Percentiles rank a stretch among this genome's conserved stretches.
These are phyloP conservation scores for Beverwykella pulmonaria DNA, from an alignment of 495 filamentous ascomycete species.

Conservation along the genomic window DNA sequence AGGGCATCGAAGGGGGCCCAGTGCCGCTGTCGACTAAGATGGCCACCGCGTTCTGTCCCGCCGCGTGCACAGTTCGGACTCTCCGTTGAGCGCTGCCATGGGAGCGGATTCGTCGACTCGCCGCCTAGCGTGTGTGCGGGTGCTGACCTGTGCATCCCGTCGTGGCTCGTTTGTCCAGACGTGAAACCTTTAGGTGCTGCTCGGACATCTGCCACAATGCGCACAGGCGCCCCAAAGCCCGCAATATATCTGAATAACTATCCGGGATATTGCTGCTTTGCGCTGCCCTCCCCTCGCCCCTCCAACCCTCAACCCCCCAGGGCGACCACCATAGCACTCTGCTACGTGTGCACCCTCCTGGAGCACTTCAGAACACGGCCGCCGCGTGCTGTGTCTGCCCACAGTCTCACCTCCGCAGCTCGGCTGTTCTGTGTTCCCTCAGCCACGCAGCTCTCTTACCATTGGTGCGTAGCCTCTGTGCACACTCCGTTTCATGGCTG, in stretches of 20 bases:
- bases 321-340: background rate
- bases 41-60: too few relatives aligned
- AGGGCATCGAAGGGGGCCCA: too few relatives aligned
- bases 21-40: too few relatives aligned
- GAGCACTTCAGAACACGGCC: background rate
- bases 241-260: constrained; percentile 35
- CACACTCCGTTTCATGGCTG: constrained; percentile 34
- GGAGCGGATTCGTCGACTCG: constrained; percentile 1
- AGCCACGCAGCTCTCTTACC: constrained; percentile 17
- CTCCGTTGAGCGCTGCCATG: too few relatives aligned
- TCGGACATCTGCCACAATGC: constrained; percentile 8
- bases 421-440: constrained; percentile 8
- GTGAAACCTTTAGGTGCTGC: constrained; percentile 29
- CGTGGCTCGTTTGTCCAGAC: constrained; percentile 10
- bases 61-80: too few relatives aligned
- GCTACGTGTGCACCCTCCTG: background rate
- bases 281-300: constrained; percentile 9
- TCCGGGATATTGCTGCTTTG: constrained; percentile 18
- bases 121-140: constrained; percentile 10
- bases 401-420: background rate
- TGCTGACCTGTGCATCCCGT: background rate
- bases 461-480: constrained; percentile 22
- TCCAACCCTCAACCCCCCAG: background rate
- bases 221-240: constrained; percentile 20
- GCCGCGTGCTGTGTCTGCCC: constrained; percentile 1